A percentile compares a stretch with the other conserved stretches of the same genome.
These are phyloP conservation scores for Plenodomus biglobosus DNA, from an alignment of 2,329 filamentous ascomycete genomes.

Conservation along the genomic window DNA sequence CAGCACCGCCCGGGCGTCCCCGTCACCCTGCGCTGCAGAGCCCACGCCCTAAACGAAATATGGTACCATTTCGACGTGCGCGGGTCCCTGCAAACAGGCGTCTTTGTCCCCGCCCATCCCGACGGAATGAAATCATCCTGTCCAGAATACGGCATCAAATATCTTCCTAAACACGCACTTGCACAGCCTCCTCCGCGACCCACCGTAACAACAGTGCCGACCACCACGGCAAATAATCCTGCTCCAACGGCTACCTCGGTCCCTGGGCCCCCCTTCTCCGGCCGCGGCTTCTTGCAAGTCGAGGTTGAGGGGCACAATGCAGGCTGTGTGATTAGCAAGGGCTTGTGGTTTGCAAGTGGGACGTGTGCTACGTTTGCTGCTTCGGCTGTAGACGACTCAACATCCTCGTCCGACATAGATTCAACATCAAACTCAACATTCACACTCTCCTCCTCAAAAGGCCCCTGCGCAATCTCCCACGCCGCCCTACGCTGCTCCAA, in stretches of 20 bases:
- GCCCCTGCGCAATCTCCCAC: constrained; percentile 59
- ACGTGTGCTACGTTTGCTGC: constrained; percentile 69
- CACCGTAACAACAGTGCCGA: no score
- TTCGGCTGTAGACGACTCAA: constrained; percentile 4
- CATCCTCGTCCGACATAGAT: no score
- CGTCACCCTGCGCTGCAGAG: constrained; percentile 61
- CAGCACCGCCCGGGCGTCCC: constrained; percentile 56
- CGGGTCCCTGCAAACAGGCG: constrained; percentile 61
- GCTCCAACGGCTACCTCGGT: constrained; percentile 31
- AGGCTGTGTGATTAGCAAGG: constrained; percentile 68
- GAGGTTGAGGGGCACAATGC: constrained; percentile 50
- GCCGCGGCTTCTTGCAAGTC: constrained; percentile 63
- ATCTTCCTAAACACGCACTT: constrained; percentile 64
- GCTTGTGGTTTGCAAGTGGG: constrained; percentile 67
- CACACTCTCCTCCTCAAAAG: constrained; percentile 38
- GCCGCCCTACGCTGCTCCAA: no score
- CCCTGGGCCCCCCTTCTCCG: constrained; percentile 54
- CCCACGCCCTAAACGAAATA: constrained; percentile 54
- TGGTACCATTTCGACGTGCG: constrained; percentile 67
- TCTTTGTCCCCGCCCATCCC: constrained; percentile 60
- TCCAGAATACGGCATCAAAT: constrained; percentile 63
- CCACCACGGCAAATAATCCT: no score
- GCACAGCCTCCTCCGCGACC: no score
- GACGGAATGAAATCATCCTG: constrained; percentile 65
- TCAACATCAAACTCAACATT: no score